Evolutionary conservation across 768 basidiomycete genomes (phyloP), one percentile per base, ranked within the genome.

Genomic region (Termitomyces sp.): DNA sequence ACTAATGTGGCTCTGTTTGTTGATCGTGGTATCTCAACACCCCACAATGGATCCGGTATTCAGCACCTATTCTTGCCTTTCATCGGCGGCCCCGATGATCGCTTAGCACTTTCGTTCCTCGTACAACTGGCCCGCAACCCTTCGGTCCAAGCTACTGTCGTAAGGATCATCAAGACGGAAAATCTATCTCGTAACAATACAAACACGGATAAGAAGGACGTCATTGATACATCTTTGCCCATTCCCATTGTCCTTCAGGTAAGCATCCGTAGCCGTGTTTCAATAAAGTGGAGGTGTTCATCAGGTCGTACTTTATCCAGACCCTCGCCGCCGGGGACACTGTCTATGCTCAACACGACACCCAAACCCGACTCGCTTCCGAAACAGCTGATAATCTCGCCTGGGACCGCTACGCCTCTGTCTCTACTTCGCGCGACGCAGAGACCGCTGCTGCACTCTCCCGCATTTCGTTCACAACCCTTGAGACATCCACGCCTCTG

Each of bases 41-140:
- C 70, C 16, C 63, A 68, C 46, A 63, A 68, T 0, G 65, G 69
- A 8, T 49, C 48, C 22, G 68, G 53, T 37, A 69, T 64, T 22
- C 78, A 88, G 56, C 91, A 91, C 61, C 66, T 98, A 33, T 84
- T 95, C 68, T 68, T 95, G 42, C 91, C 95, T 0, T 98, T 96
- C 83, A 89, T 93, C 67, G 96, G 96, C 32, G 96, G 96, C 0
- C 87, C 93, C 0, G 96, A 99, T 69, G 96, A 98, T 69, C 85
- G 97, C 1, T 78, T 93, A 24, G 93, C 93, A 0, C 75, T 98
- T 33, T 73, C 82, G 32, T 85, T 98, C 65, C 82, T 92, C 5
- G 83, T 92, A 37, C 95, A 98, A 68, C 89, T 94, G 55, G 79
- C 79, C 50, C 71, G 72, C 30, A 87, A 88, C 62, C 69, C 82